phyloP scores from a whole-genome alignment of 257 asterid genomes.

The Gentiana macrophylla region DNA sequence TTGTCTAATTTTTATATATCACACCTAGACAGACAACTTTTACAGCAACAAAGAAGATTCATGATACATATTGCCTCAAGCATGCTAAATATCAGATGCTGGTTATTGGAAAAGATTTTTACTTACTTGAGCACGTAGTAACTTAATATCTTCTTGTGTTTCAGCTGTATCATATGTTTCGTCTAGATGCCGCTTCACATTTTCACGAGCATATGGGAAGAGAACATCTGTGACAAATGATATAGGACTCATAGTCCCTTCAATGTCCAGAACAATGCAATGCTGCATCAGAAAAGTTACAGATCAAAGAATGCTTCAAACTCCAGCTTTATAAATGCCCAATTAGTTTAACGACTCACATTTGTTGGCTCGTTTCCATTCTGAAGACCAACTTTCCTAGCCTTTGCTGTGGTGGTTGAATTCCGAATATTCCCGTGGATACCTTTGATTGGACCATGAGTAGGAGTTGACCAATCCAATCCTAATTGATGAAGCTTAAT shows the following conservation, averaged over 20 bases:
- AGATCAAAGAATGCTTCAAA: no score
- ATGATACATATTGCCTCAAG: no score
- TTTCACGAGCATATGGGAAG: conserved; percentile 88
- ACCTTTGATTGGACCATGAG: conserved; percentile 54
- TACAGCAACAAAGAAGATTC: background rate
- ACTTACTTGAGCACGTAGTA: conserved; percentile 75
- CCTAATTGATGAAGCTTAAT: conserved; percentile 91
- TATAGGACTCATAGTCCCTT: conserved; percentile 96
- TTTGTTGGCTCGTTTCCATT: conserved; percentile 37
- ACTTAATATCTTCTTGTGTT: conserved; percentile 77
- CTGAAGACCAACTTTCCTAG: conserved; percentile 18
- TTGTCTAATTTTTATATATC: no score
- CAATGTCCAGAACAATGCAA: conserved; percentile 90
- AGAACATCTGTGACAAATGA: conserved; percentile 82
- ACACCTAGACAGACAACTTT: no score
- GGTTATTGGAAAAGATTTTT: no score
- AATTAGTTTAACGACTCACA: conserved; percentile 29
- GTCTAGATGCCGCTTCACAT: conserved; percentile 82
- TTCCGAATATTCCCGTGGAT: conserved; percentile 21
- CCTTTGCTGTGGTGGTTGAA: conserved; percentile 25
- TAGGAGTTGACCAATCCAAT: conserved; percentile 78
- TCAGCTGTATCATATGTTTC: conserved; percentile 65
- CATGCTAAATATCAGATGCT: background rate
- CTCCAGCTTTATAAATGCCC: no score
- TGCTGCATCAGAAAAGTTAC: conserved; percentile 28